Evolutionary conservation across 31 red algal genomes (phyloP).

Genomic region (Asparagopsis taxiformis): DNA sequence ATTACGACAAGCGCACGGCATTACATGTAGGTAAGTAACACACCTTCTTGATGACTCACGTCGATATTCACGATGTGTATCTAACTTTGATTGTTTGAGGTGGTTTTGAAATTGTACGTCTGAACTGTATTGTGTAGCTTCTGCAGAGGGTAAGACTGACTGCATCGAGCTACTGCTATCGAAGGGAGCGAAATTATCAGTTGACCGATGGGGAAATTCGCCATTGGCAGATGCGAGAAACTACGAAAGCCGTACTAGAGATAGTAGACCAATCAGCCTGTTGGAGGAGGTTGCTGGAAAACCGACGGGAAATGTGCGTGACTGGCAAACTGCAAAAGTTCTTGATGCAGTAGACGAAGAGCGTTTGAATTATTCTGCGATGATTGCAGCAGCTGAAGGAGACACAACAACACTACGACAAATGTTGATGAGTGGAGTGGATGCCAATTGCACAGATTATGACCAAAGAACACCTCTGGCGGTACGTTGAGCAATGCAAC

Average conservation of each 20-base stretch:
- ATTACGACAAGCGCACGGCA: slow-evolving; percentile 83
- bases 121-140: slow-evolving; percentile 17
- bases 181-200: slow-evolving; percentile 47
- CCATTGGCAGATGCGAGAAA: slow-evolving; percentile 63
- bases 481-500: slow-evolving; percentile 28
- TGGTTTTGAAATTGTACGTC: neutral
- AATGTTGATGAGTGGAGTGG: slow-evolving; percentile 32
- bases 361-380: slow-evolving; percentile 32
- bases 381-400: slow-evolving; percentile 43
- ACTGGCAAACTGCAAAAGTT: neutral
- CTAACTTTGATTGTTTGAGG: too few species aligned
- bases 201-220: slow-evolving; percentile 70
- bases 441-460: slow-evolving; percentile 66
- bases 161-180: slow-evolving; percentile 48
- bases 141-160: slow-evolving; percentile 62
- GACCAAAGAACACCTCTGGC: slow-evolving; percentile 62
- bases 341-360: slow-evolving; percentile 18
- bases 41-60: too few species aligned
- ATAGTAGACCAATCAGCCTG: slow-evolving; percentile 44
- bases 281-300: slow-evolving; percentile 40
- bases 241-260: slow-evolving; percentile 47
- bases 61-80: too few species aligned
- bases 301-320: neutral
- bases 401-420: slow-evolving; percentile 23
- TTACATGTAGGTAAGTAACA: slow-evolving; percentile 84